phyloP scores from a whole-genome alignment of 2,329 filamentous ascomycete species.

The Alternaria tenuissima region DNA sequence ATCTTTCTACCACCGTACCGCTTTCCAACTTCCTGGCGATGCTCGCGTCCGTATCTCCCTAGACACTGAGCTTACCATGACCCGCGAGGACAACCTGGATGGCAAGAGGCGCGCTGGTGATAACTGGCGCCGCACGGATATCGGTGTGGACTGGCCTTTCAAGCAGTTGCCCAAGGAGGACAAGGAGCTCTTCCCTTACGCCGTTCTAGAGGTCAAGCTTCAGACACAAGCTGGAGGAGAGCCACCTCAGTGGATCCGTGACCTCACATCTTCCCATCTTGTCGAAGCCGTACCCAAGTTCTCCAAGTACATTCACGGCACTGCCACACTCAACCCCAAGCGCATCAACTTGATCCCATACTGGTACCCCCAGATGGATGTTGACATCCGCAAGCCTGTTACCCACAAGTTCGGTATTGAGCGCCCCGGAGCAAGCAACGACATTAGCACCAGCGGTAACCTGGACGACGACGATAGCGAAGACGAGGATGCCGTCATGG shows the following conservation, averaged over 20 bases:
- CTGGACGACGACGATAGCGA: constrained; percentile 79
- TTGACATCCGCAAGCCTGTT: constrained; percentile 93
- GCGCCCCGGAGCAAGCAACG: constrained; percentile 76
- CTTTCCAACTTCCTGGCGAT: constrained; percentile 96
- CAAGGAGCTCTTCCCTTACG: constrained; percentile 91
- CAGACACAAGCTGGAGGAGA: constrained; percentile 96
- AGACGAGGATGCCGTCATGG: constrained; percentile 58
- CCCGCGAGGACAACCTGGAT: constrained; percentile 93
- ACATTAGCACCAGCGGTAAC: constrained; percentile 78
- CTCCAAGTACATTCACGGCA: constrained; percentile 98
- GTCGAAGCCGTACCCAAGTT: constrained; percentile 99
- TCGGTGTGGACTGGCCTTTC: constrained; percentile 96
- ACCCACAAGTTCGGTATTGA: constrained; percentile 92
- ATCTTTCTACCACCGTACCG: constrained; percentile 97
- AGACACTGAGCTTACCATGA: constrained; percentile 94
- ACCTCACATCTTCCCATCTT: constrained; percentile 89
- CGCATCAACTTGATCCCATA: constrained; percentile 91
- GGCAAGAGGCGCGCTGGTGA: constrained; percentile 77
- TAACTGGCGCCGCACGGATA: constrained; percentile 97
- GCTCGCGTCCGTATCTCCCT: constrained; percentile 95
- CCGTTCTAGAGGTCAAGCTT: constrained; percentile 94
- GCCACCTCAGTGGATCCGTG: constrained; percentile 94
- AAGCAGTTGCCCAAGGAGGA: constrained; percentile 85
- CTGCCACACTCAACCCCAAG: constrained; percentile 83
- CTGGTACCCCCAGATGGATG: constrained; percentile 98